Conservation (phyloP, 352 stramenopile genomes). For the Aphanomyces euteiches region DNA sequence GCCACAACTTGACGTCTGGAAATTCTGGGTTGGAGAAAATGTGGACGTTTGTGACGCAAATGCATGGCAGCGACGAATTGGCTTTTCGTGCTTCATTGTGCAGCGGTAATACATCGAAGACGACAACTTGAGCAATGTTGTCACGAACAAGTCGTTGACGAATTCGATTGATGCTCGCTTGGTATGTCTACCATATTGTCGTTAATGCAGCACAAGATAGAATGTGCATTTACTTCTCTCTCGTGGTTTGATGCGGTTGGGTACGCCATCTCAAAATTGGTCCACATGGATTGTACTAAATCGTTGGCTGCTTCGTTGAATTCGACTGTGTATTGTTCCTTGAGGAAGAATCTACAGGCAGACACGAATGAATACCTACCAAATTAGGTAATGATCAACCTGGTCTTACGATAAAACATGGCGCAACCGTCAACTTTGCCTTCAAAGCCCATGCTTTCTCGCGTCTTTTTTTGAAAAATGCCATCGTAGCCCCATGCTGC, state of each 20-base stretch:
- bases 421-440: slow-evolving; percentile 98
- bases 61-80: slow-evolving; percentile 42
- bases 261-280: slow-evolving; percentile 76
- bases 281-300: slow-evolving; percentile 62
- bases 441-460: slow-evolving; percentile 95
- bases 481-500: slow-evolving; percentile 94
- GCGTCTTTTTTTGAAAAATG: slow-evolving; percentile 98
- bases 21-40: slow-evolving; percentile 99
- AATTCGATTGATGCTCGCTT: slow-evolving; percentile 46
- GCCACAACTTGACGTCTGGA: slow-evolving; percentile 99
- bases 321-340: slow-evolving; percentile 92
- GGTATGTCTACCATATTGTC: slow-evolving; percentile 38
- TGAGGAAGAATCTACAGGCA: slow-evolving; percentile 64
- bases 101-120: slow-evolving; percentile 92
- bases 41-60: slow-evolving; percentile 98
- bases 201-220: not conserved
- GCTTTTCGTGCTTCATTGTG: slow-evolving; percentile 52
- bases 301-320: slow-evolving; percentile 94
- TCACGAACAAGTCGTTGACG: slow-evolving; percentile 92
- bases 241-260: slow-evolving; percentile 55
- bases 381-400: slow-evolving; percentile 43
- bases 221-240: slow-evolving; percentile 42
- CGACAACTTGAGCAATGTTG: slow-evolving; percentile 96
- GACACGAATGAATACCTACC: not conserved
- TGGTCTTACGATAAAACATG: slow-evolving; percentile 95